Base-by-base conservation (phyloP, 176 grass and related monocot genomes). In the Triticum dicoccoides region DNA sequence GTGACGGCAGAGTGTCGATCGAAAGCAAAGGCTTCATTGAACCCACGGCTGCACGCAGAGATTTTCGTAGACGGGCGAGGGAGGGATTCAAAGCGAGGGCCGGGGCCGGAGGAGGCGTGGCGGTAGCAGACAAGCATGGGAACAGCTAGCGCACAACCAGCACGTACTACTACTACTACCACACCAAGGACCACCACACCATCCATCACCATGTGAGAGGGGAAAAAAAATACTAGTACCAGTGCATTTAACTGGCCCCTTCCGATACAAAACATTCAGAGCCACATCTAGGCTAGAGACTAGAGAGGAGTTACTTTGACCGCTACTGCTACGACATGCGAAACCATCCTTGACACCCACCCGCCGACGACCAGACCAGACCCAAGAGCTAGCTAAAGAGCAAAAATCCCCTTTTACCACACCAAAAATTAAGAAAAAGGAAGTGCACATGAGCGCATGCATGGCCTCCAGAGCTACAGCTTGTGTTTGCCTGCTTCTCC, bases 231-330 rank as follows among this genome's bases (percentile, higher is more conserved):
- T 52, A 52, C 15, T 54, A 30, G 29, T 30, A 5, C 18, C 27
- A 8, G 5, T 91, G 87, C 92, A 92, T 89, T 94, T 83, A 83
- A 89, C 90, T 81, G 83, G 65, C 76, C 83, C 70, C 68, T 82
- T 80, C 51, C 44, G 49, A 20, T 76, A 80, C 77, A 88, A 88
- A 93, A 88, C 82, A 86, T 63, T 63, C 61, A 89, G 84, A 64
- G 76, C 35, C 75, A 82, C 65, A 62, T 15, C 66, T 18, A 68
- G 49, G 3, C 54, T 21, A 56, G 52, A 45, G 42, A 20, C 54
- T 58, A 45, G 70, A 73, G 73, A 66, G 49, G 76, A 76, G 65
- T 84, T 80, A 90, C 92, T 82, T 84, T 80, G 92, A 90, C 86
- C 81, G 6, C 49, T 1, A 52, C 49, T 18, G 14, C 82, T 61